Evolutionary conservation across 2,329 filamentous ascomycete genomes (phyloP).

Genomic region (Apiospora marii): DNA sequence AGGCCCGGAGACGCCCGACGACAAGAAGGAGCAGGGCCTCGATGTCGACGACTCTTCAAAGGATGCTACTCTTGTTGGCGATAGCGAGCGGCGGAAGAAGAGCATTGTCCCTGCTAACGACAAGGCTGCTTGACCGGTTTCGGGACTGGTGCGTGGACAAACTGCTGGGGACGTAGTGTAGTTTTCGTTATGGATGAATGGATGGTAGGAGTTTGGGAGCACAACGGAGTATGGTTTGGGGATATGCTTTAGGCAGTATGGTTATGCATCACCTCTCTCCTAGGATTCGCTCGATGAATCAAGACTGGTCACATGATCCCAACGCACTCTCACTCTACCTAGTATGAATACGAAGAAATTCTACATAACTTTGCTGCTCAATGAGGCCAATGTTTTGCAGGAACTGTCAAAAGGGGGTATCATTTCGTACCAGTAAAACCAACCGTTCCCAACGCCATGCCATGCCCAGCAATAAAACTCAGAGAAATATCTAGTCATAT

Average conservation of each 20-base stretch:
- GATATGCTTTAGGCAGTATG: constrained; percentile 13
- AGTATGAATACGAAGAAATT: neutral
- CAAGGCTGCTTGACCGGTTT: constrained; percentile 23
- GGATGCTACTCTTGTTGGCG: constrained; percentile 42
- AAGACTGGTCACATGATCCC: neutral
- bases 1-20: constrained; percentile 30
- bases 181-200: neutral
- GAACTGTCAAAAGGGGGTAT: constrained; percentile 21
- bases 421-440: constrained; percentile 22
- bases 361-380: neutral
- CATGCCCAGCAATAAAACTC: neutral
- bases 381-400: neutral
- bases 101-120: constrained; percentile 38
- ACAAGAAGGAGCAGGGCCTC: constrained; percentile 40
- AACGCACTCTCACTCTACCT: neutral
- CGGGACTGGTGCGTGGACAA: constrained; percentile 11
- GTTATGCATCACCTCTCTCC: constrained; percentile 8
- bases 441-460: constrained; percentile 12
- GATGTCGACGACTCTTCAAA: constrained; percentile 48
- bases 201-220: neutral
- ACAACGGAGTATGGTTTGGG: neutral
- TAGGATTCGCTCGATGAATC: constrained; percentile 1
- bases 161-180: constrained; percentile 20
- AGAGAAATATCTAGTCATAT: neutral
- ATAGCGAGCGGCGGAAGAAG: constrained; percentile 40